phyloP scores from a whole-genome alignment of 2,329 filamentous ascomycete species.

The Anthostomella pinea region DNA sequence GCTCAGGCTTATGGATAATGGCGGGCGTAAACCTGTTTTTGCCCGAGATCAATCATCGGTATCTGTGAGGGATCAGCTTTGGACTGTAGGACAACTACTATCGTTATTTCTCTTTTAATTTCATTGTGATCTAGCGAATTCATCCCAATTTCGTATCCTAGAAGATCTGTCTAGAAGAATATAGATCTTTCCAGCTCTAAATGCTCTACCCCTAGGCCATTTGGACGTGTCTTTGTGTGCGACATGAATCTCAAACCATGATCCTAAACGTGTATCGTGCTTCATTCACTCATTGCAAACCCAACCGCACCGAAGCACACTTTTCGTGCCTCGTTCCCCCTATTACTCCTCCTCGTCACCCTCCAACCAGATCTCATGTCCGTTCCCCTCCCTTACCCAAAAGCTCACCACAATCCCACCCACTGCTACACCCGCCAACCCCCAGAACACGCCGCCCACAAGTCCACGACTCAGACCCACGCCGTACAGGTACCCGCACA shows the following conservation, averaged over 20 bases:
- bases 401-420: conserved; percentile 49
- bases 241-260: too few species aligned
- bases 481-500: conserved; percentile 61
- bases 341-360: conserved; percentile 51
- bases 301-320: too few species aligned
- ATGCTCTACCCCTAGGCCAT: too few species aligned
- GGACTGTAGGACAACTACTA: not conserved
- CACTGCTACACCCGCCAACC: conserved; percentile 47
- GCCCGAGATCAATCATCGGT: not conserved
- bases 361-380: conserved; percentile 63
- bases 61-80: not conserved
- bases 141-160: too few species aligned
- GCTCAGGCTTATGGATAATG: too few species aligned
- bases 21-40: conserved; percentile 2
- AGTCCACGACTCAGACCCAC: conserved; percentile 54
- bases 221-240: too few species aligned
- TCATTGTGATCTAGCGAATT: not conserved
- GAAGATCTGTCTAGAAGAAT: too few species aligned
- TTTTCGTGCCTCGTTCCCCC: not conserved
- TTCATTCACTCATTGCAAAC: not conserved
- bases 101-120: not conserved
- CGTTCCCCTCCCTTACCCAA: conserved; percentile 58
- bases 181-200: too few species aligned
- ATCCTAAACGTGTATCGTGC: too few species aligned
- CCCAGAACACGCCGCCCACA: conserved; percentile 60